Conservation (phyloP, 2,329 filamentous ascomycete species). For the Byssothecium circinans region DNA sequence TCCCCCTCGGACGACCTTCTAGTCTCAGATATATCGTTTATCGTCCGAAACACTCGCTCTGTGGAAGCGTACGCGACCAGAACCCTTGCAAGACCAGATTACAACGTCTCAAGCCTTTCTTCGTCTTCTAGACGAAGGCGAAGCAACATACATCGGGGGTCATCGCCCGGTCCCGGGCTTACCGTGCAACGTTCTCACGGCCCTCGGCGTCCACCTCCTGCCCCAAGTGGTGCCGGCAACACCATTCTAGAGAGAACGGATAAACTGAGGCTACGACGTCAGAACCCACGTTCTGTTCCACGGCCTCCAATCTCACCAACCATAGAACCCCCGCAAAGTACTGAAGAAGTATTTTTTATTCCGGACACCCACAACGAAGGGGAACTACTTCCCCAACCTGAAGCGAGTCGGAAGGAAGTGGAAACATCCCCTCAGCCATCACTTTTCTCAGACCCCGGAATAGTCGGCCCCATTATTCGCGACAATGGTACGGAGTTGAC, state of each 20-base stretch:
- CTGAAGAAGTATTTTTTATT: background rate
- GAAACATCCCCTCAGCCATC: background rate
- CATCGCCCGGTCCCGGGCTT: constrained; percentile 2
- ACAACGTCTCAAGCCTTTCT: background rate
- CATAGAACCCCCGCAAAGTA: background rate
- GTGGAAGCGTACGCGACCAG: constrained; percentile 1
- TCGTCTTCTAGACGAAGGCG: background rate
- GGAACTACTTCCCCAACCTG: background rate
- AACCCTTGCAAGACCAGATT: constrained; percentile 2
- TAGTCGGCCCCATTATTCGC: constrained; percentile 2
- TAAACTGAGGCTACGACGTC: background rate
- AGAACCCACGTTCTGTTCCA: background rate
- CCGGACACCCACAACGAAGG: background rate
- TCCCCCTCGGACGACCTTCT: background rate
- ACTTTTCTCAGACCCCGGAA: background rate
- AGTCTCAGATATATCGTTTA: background rate
- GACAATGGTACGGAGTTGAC: background rate
- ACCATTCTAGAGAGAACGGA: background rate
- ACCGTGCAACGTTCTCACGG: background rate
- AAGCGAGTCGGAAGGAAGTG: background rate
- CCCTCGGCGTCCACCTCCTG: constrained; percentile 2
- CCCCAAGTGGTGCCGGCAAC: background rate
- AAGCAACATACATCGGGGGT: background rate
- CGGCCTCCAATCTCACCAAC: background rate
- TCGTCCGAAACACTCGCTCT: constrained; percentile 2